Evolutionary conservation across 371 early-diverging fungal genomes (phyloP).

Genomic region (Coemansia sp.): DNA sequence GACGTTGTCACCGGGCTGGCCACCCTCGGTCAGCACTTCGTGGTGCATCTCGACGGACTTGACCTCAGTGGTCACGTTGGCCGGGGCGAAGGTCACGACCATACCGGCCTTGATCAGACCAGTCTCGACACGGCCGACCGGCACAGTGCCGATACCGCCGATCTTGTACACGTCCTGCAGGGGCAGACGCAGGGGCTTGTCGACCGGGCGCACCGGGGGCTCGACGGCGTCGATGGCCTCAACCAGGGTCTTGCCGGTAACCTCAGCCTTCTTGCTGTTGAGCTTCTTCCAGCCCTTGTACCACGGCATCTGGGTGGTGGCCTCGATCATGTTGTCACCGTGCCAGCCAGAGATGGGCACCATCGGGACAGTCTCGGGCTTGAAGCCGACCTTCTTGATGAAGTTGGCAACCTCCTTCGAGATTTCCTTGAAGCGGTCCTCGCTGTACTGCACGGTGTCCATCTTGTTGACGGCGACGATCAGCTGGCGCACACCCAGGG

Average conservation of each 20-base stretch:
- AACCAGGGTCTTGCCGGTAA: conserved; percentile 86
- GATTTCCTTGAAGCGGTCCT: conserved; percentile 93
- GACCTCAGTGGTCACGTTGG: conserved; percentile 89
- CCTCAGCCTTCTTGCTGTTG: conserved; percentile 73
- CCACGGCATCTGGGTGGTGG: conserved; percentile 92
- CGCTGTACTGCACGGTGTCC: conserved; percentile 95
- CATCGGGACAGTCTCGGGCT: conserved; percentile 88
- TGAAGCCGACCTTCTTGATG: conserved; percentile 94
- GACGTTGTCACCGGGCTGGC: conserved; percentile 94
- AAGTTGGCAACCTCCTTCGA: conserved; percentile 89
- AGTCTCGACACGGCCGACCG: conserved; percentile 97
- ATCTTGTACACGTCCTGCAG: conserved; percentile 98
- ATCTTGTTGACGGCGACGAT: conserved; percentile 99
- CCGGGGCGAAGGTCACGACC: conserved; percentile 90
- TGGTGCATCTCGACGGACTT: conserved; percentile 99
- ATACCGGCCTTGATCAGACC: conserved; percentile 93
- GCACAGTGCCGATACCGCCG: conserved; percentile 95
- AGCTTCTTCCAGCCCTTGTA: conserved; percentile 92
- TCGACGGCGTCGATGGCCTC: conserved; percentile 94
- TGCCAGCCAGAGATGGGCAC: conserved; percentile 97
- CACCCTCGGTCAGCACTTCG: conserved; percentile 88
- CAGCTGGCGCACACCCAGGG: conserved; percentile 96
- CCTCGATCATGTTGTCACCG: conserved; percentile 97
- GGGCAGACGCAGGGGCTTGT: conserved; percentile 96
- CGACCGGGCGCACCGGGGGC: conserved; percentile 86